Evolutionary conservation across 1,139 yeast genomes (phyloP), one percentile per base, ranked within the genome.

Genomic region (Pichia sp.): DNA sequence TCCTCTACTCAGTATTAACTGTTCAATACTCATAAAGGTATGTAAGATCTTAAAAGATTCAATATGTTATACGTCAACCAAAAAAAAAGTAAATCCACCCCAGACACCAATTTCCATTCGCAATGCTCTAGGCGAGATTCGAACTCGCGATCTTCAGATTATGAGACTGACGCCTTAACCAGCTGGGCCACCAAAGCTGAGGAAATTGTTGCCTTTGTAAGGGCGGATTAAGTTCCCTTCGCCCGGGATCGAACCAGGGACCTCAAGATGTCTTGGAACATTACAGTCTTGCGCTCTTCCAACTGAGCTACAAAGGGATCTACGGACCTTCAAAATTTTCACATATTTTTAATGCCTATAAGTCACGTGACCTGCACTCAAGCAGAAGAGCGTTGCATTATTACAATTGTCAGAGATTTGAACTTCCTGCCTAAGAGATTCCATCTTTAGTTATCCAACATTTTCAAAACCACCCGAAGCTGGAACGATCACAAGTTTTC

Each of bases 131-230:
- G 49, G 49, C 49, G 49, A 46, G 49, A 46, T 39, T 46, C 49
- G 49, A 46, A 46, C 49, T 44, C 49, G 47, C 48, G 48, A 43
- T 46, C 48, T 44, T 45, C 48, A 45, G 50, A 46, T 46, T 46
- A 46, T 46, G 49, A 46, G 49, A 46, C 49, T 46, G 46, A 46
- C 49, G 49, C 49, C 49, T 46, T 46, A 46, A 46, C 49, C 49
- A 42, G 41, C 49, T 46, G 49, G 49, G 49, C 49, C 49, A 46
- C 49, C 42, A 46, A 44, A 44, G 49, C 49, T 13, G 6, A 14
- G n/a, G n/a, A 29, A 12, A 4, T 5, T 13, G 10, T 25, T 25
- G 10, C 18, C 10, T 14, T 27, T n/a, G n/a, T n/a, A n/a, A n/a
- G n/a, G n/a, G n/a, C n/a, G n/a, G n/a, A 16, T 11, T 23, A 11